Base-by-base conservation (phyloP, 2,329 filamentous ascomycete genomes). In the Sclerotinia minor region DNA sequence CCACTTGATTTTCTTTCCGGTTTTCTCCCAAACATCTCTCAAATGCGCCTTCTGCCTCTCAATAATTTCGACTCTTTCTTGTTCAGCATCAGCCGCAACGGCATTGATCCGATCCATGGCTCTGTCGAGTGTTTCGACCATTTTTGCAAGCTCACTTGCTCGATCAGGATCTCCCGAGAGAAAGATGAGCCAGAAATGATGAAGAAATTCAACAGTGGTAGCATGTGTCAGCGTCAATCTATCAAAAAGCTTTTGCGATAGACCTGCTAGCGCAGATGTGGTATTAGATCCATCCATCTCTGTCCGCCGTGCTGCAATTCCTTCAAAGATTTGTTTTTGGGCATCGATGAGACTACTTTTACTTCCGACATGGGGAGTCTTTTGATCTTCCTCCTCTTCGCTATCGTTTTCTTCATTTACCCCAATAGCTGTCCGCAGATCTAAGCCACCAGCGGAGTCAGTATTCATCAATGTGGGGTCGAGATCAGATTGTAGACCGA, bases 121-220 rank as follows among this genome's bases (percentile, higher is more conserved):
- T 69, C 90, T 87, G 69, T 87, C 86, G 19, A 99, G 83, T 13
- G 93, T 94, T 77, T 96, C 92, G 9, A 91, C 88, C 58, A 97
- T 84, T 70, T 91, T 92, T 8, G 89, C 87, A 19, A 97, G 84
- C 79, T 99, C 94, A 53, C 84, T 84, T 0, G 92, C 92, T 45
- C 92, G 89, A 69, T 92, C 89, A 0, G 91, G 81, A 76, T 97
- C 92, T 19, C 94, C 94, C 0, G 94, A 97, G 35, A 96, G 84
- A 76, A 96, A 99, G 0, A 94, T 88, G 45, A 87, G 85, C 94
- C 94, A 99, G 81, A 99, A 99, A 78, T 98, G 96, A 74, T 94
- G 92, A n/a, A 99, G 82, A 75, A 98, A 99, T 76, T 99, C 95
- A 49, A 92, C 90, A 0, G 92, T 96, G 0, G 95, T 99, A 65